Conservation (phyloP, 805 yeast species). For the Pichia californica region DNA sequence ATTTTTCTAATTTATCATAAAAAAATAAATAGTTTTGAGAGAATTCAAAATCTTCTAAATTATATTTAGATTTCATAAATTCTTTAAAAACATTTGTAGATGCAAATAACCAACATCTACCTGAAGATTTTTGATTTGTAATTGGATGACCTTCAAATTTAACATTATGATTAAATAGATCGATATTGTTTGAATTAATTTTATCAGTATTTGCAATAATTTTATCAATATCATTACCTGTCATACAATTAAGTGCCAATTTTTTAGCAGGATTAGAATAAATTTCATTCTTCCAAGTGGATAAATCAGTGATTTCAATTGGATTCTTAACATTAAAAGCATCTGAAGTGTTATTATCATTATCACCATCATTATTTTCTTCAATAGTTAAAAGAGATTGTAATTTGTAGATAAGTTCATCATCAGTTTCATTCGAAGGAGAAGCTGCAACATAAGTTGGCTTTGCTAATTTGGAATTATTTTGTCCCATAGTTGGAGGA, state of each 20-base stretch:
- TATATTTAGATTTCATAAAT: conserved; percentile 54
- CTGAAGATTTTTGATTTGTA: conserved; percentile 70
- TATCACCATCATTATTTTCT: not conserved
- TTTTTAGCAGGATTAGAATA: conserved; percentile 42
- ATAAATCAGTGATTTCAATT: conserved; percentile 28
- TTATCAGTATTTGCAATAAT: conserved; percentile 35
- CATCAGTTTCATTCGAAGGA: conserved; percentile 19
- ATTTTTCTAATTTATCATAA: conserved; percentile 82
- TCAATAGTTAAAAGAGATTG: conserved; percentile 17
- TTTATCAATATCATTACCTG: conserved; percentile 38
- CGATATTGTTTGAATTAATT: conserved; percentile 25
- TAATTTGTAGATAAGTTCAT: conserved; percentile 27
- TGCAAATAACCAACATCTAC: conserved; percentile 90
- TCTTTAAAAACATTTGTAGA: conserved; percentile 71
- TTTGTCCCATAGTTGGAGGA: conserved; percentile 3
- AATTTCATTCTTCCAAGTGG: conserved; percentile 41
- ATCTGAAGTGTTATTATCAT: not conserved
- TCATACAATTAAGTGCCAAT: conserved; percentile 49
- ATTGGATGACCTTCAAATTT: conserved; percentile 55
- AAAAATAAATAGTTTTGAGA: conserved; percentile 78
- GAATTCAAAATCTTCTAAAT: conserved; percentile 63
- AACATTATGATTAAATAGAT: conserved; percentile 40
- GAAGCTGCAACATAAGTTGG: conserved; percentile 6
- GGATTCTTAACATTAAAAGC: conserved; percentile 20
- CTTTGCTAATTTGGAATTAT: not conserved